phyloP scores from a whole-genome alignment of 257 asterid genomes.

The Buddleja alternifolia region DNA sequence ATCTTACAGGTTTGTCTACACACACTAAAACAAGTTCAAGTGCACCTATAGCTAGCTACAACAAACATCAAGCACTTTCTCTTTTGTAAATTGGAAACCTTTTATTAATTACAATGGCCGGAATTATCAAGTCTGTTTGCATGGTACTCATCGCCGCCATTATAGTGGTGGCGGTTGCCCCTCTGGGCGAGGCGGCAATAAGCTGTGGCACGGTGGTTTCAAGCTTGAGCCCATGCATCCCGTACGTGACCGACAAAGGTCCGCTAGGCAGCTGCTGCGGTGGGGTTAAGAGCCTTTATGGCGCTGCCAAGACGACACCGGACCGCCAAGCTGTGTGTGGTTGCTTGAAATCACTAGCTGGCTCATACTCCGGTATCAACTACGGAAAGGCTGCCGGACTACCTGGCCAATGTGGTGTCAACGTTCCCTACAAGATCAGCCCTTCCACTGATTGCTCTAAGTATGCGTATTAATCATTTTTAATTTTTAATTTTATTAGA shows the following conservation, averaged over 20 bases:
- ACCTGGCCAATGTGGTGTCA: constrained; percentile 42
- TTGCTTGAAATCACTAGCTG: constrained; percentile 36
- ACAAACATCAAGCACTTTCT: too few species aligned
- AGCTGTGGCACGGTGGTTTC: constrained; percentile 30
- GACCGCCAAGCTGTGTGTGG: constrained; percentile 40
- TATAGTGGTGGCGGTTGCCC: constrained; percentile 16
- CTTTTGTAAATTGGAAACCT: too few species aligned
- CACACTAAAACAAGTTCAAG: background rate
- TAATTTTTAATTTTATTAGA: too few species aligned
- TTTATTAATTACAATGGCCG: constrained; percentile 10
- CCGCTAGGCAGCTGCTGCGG: constrained; percentile 33
- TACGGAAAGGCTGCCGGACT: constrained; percentile 34
- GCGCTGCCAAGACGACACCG: constrained; percentile 30
- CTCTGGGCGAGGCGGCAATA: constrained; percentile 28
- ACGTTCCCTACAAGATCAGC: constrained; percentile 48
- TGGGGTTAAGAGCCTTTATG: constrained; percentile 25
- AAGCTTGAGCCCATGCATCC: constrained; percentile 25
- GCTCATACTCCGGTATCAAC: background rate
- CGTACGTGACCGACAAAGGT: constrained; percentile 22
- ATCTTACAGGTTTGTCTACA: too few species aligned
- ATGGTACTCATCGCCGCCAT: constrained; percentile 20
- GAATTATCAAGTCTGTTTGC: background rate
- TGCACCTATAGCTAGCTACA: too few species aligned
- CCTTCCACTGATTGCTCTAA: constrained; percentile 48
- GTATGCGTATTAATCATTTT: constrained; percentile 23